These are phyloP conservation scores for Lipomyces anomalus DNA, from an alignment of 805 yeast species.

Conservation along the genomic window DNA sequence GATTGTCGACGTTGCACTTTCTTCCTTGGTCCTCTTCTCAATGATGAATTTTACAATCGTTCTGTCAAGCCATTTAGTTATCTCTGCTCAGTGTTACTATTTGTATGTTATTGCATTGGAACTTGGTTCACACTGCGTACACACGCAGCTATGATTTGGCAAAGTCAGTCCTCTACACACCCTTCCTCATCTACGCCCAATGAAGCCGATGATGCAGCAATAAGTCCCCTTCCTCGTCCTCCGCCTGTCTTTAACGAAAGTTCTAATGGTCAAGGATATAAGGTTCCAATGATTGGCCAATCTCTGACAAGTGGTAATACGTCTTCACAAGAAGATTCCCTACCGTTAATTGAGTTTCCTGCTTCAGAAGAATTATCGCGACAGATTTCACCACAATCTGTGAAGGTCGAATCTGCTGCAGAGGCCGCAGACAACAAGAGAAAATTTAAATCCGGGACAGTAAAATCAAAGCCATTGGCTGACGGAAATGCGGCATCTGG, in stretches of 20 bases:
- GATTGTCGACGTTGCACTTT: constrained; percentile 69
- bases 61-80: constrained; percentile 79
- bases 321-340: too few species aligned
- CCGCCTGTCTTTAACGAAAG: too few species aligned
- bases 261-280: too few species aligned
- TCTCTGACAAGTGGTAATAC: too few species aligned
- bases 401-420: background rate
- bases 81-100: constrained; percentile 72
- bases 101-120: constrained; percentile 81
- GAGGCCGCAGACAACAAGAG: background rate
- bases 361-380: too few species aligned
- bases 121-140: constrained; percentile 89
- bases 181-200: too few species aligned
- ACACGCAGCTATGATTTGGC: constrained; percentile 94
- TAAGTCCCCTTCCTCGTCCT: too few species aligned
- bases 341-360: too few species aligned
- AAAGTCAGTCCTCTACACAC: too few species aligned
- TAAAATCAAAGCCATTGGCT: constrained; percentile 2
- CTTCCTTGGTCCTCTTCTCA: constrained; percentile 61
- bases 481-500: constrained; percentile 8
- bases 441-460: background rate
- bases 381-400: too few species aligned
- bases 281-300: too few species aligned
- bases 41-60: constrained; percentile 60
- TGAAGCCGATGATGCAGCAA: too few species aligned